Percentiles rank a stretch among this genome's conserved stretches.
Conservation (phyloP, 371 early-diverging fungal species). For the Mortierella sp. region DNA sequence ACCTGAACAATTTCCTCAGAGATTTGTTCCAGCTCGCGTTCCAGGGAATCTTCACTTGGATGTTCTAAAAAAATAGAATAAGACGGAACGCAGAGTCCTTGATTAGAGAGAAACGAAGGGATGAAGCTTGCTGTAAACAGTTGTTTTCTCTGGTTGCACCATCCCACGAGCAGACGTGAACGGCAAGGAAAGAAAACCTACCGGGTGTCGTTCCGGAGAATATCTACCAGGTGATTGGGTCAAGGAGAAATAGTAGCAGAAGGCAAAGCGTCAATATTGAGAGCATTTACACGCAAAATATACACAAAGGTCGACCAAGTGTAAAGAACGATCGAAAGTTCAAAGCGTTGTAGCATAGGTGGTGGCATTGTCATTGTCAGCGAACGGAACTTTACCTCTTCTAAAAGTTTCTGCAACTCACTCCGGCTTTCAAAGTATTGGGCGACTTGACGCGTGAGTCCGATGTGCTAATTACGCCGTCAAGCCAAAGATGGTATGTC, state of each 20-base stretch:
- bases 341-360: too few species aligned
- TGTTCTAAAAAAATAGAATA: constrained; percentile 19
- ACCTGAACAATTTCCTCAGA: constrained; percentile 35
- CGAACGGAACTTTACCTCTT: constrained; percentile 25
- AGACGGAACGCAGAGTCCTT: too few species aligned
- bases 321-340: neutral
- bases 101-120: too few species aligned
- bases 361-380: neutral
- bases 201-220: constrained; percentile 54
- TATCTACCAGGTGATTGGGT: constrained; percentile 37
- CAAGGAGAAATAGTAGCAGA: constrained; percentile 3
- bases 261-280: neutral
- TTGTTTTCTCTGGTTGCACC: too few species aligned
- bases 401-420: constrained; percentile 35
- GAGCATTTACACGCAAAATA: constrained; percentile 6
- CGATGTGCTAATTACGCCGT: constrained; percentile 37
- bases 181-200: constrained; percentile 28
- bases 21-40: constrained; percentile 31
- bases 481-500: too few species aligned
- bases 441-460: constrained; percentile 49
- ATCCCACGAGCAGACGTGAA: too few species aligned
- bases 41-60: constrained; percentile 39
- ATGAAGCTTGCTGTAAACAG: too few species aligned
- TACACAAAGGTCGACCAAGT: neutral
- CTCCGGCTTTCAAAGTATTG: constrained; percentile 53